These are phyloP conservation scores for Geosmithia morbida DNA, from an alignment of 2,329 filamentous ascomycete species.

Conservation along the genomic window DNA sequence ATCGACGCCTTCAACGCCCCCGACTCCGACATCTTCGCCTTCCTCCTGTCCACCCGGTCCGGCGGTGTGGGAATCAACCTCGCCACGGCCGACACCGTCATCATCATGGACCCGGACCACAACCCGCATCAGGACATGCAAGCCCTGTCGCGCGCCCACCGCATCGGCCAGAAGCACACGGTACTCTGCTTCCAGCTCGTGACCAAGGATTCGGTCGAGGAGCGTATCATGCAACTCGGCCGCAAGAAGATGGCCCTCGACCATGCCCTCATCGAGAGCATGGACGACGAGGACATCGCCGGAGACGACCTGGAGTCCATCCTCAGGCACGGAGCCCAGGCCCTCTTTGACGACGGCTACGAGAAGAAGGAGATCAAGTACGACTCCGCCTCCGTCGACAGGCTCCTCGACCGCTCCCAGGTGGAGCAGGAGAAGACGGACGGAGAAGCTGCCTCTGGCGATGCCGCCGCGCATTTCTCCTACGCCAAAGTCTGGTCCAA, in stretches of 20 bases:
- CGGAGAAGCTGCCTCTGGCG: conserved; percentile 31
- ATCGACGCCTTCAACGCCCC: conserved; percentile 91
- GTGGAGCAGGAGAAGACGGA: conserved; percentile 56
- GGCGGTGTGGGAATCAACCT: conserved; percentile 97
- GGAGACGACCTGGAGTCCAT: conserved; percentile 76
- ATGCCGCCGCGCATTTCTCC: conserved; percentile 69
- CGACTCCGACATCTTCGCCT: conserved; percentile 71
- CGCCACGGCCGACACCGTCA: conserved; percentile 92
- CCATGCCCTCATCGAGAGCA: conserved; percentile 83
- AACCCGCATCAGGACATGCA: conserved; percentile 98
- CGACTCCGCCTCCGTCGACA: conserved; percentile 70
- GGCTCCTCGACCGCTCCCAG: conserved; percentile 74
- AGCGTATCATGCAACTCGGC: conserved; percentile 92
- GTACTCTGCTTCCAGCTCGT: conserved; percentile 92
- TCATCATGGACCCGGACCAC: conserved; percentile 93
- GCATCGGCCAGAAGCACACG: conserved; percentile 92
- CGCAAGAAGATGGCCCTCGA: conserved; percentile 94
- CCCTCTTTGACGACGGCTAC: conserved; percentile 67
- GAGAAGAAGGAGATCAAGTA: conserved; percentile 64
- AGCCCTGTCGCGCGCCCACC: conserved; percentile 83
- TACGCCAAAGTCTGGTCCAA: conserved; percentile 90
- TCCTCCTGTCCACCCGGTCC: conserved; percentile 83
- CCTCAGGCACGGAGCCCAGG: conserved; percentile 72
- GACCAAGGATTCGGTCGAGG: conserved; percentile 77
- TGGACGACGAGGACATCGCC: conserved; percentile 71